These are phyloP conservation scores for Neurospora hispaniola DNA, from an alignment of 495 filamentous ascomycete genomes.

Conservation along the genomic window DNA sequence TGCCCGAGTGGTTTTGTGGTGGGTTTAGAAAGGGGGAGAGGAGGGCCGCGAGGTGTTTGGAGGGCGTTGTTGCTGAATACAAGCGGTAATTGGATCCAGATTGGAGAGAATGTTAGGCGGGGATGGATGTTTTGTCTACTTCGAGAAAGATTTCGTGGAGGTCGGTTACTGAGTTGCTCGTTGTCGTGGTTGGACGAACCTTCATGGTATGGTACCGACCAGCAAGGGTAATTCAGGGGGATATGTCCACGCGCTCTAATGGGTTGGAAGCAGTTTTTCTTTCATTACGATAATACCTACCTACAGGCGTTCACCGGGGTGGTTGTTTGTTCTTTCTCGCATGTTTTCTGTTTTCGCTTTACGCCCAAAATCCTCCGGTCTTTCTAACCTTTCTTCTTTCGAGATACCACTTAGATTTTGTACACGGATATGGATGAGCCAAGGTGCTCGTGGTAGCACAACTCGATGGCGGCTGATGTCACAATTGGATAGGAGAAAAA, in stretches of 20 bases:
- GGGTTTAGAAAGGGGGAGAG: conserved; percentile 47
- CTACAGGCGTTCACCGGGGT: not conserved
- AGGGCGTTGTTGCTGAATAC: conserved; percentile 33
- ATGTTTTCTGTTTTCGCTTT: not conserved
- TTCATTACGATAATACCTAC: not conserved
- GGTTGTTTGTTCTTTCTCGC: not conserved
- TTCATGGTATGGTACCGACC: not conserved
- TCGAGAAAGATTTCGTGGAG: no score
- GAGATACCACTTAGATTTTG: not conserved
- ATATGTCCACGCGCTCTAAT: not conserved
- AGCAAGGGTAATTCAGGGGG: not conserved
- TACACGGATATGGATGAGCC: not conserved
- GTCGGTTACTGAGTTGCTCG: no score
- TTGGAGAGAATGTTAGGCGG: no score
- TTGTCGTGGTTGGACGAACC: no score
- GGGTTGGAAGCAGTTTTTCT: not conserved
- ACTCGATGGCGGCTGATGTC: not conserved
- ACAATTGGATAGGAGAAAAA: not conserved
- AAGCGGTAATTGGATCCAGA: not conserved
- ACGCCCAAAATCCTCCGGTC: not conserved
- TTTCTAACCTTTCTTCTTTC: not conserved
- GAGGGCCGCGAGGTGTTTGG: conserved; percentile 40
- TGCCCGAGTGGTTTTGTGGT: conserved; percentile 50
- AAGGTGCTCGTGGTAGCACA: not conserved
- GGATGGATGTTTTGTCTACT: no score